phyloP scores from a whole-genome alignment of 805 yeast genomes.

The Saccharomyces mikatae region DNA sequence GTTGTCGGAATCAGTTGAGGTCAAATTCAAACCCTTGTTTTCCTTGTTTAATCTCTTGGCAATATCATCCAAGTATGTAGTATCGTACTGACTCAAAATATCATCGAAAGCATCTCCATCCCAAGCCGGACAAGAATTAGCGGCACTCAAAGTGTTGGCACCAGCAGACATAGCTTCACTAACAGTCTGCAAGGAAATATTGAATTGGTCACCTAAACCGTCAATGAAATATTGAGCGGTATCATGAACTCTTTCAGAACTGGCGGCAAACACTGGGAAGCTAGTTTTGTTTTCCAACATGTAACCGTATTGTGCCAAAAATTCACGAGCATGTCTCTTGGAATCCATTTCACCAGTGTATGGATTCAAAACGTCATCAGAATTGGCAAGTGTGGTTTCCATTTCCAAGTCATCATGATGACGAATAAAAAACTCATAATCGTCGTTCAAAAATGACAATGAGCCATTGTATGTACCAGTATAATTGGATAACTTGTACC shows the following conservation, averaged over 20 bases:
- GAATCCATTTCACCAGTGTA: constrained; percentile 43
- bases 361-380: constrained; percentile 22
- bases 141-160: constrained; percentile 44
- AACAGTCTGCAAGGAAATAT: constrained; percentile 31
- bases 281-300: constrained; percentile 33
- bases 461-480: constrained; percentile 40
- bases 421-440: constrained; percentile 36
- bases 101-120: constrained; percentile 18
- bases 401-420: constrained; percentile 36
- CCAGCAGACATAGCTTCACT: constrained; percentile 38
- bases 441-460: constrained; percentile 45
- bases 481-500: constrained; percentile 12
- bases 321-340: constrained; percentile 38
- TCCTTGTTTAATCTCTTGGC: constrained; percentile 47
- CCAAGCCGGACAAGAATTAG: constrained; percentile 36
- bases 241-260: constrained; percentile 41
- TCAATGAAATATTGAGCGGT: constrained; percentile 47
- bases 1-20: constrained; percentile 42
- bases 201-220: constrained; percentile 17
- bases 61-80: constrained; percentile 42
- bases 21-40: constrained; percentile 48
- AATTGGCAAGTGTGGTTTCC: constrained; percentile 27
- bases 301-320: constrained; percentile 36
- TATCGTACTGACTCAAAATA: constrained; percentile 13
- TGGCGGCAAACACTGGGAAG: constrained; percentile 42